phyloP scores from a whole-genome alignment of 441 rosid genomes.

The Erodium chrysanthum region DNA sequence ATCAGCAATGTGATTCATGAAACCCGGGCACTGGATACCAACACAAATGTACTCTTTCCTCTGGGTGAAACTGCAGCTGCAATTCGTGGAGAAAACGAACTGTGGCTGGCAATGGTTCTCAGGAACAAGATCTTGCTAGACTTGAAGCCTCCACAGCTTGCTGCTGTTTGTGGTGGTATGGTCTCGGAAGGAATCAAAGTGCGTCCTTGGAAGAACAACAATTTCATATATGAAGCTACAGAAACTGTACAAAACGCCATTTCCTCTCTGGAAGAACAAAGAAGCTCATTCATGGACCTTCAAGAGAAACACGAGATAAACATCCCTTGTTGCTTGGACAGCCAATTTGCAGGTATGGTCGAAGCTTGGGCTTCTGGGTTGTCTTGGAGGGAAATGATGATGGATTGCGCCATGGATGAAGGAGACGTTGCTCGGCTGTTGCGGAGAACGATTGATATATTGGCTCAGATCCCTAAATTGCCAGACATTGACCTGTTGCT shows the following conservation, averaged over 20 bases:
- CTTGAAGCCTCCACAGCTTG: slow-evolving; percentile 77
- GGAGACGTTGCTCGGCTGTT: slow-evolving; percentile 86
- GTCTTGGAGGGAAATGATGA: slow-evolving; percentile 86
- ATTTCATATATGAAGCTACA: slow-evolving; percentile 65
- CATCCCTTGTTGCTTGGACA: slow-evolving; percentile 59
- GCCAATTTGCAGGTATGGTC: slow-evolving; percentile 88
- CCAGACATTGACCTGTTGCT: slow-evolving; percentile 61
- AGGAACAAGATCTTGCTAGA: slow-evolving; percentile 53
- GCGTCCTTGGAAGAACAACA: slow-evolving; percentile 59
- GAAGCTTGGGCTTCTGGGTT: slow-evolving; percentile 97
- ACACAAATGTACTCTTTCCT: slow-evolving; percentile 64
- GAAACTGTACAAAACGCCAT: slow-evolving; percentile 43
- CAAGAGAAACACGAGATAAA: slow-evolving; percentile 72
- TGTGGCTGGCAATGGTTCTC: slow-evolving; percentile 88
- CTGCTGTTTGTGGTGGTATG: slow-evolving; percentile 68
- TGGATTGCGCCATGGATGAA: slow-evolving; percentile 95
- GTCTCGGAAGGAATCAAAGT: slow-evolving; percentile 88
- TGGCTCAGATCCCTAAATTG: slow-evolving; percentile 87
- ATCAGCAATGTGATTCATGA: slow-evolving; percentile 82
- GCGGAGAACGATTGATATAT: slow-evolving; percentile 66
- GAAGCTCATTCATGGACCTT: slow-evolving; percentile 43
- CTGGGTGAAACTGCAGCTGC: slow-evolving; percentile 94
- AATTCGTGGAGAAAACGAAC: slow-evolving; percentile 84
- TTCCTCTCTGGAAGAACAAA: slow-evolving; percentile 53
- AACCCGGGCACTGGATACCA: slow-evolving; percentile 63